Evolutionary conservation across 2,329 filamentous ascomycete genomes (phyloP), one percentile per base, ranked within the genome.

Genomic region (Blumeria hordei): DNA sequence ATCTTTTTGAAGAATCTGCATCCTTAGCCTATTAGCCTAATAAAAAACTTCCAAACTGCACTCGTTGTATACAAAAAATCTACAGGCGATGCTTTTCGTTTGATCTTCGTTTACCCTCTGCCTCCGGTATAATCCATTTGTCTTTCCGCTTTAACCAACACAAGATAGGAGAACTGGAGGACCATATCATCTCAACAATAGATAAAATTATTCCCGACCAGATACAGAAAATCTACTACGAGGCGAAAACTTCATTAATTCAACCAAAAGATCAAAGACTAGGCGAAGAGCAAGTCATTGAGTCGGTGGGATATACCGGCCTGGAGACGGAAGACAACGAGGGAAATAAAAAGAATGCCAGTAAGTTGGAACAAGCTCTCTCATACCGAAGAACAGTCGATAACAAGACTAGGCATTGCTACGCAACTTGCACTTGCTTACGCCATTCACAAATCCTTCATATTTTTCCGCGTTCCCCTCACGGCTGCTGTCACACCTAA

Each of bases 401-500:
- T 44, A 54, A 28, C 47, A 10, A 55, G 55, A 28, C 41, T 59
- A 81, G 78, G 78, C 61, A 67, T 82, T 36, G 77, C 74, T 54
- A 96, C 92, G 8, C 88, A 95, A 66, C 72, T 98, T 34, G 88
- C 86, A 14, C 75, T 98, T 52, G 92, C 92, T 11, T 98, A 98
- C 65, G 90, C 90, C 33, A 86, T 98, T 57, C 92, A 98, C 74
- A 98, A 98, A 71, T 93, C 85, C 62, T 87, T 96, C 68, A 95
- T 98, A 64, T 94, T 98, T 68, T 68, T 96, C 60, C 79, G 92
- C n/a, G 87, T 98, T 9, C 92, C 92, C 8, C 70, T 96, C 59
- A 92, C 92, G 0, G 88, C 86, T 11, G 90, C 88, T 2, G 74
- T 96, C 36, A 88, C 86, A 8, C 92, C 92, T 1, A 95, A 93